A percentile compares a stretch with the other conserved stretches of the same genome.
Conservation (phyloP, 768 basidiomycete species). For the Tubosaeta sp. region DNA sequence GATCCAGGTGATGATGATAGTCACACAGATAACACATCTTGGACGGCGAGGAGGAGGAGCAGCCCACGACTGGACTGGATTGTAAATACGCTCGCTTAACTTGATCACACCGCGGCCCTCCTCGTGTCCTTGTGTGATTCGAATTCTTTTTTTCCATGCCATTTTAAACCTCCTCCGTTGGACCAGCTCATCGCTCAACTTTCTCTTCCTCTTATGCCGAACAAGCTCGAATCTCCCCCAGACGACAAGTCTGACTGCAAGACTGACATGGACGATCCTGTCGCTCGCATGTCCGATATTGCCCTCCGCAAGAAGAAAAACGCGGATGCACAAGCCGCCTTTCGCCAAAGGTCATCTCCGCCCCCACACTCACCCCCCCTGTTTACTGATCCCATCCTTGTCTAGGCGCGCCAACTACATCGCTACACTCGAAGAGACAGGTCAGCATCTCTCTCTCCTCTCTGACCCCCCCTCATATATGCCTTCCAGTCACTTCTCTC, state of each 20-base stretch:
- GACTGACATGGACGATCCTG: constrained; percentile 32
- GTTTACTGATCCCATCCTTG: constrained; percentile 21
- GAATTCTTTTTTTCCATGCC: constrained; percentile 62
- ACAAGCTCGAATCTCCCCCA: constrained; percentile 31
- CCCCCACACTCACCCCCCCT: background rate
- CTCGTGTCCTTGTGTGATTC: constrained; percentile 59
- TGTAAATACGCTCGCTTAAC: constrained; percentile 37
- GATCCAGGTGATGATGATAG: constrained; percentile 19
- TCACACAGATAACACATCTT: background rate
- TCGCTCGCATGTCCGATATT: constrained; percentile 54
- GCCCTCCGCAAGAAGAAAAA: constrained; percentile 84
- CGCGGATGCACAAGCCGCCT: constrained; percentile 85
- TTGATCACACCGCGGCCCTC: constrained; percentile 42
- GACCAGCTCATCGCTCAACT: constrained; percentile 8
- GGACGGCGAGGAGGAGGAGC: background rate
- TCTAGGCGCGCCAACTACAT: constrained; percentile 74
- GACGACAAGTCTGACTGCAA: constrained; percentile 37
- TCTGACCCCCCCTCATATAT: constrained; percentile 6
- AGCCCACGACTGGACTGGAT: constrained; percentile 29
- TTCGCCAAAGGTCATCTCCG: constrained; percentile 51
- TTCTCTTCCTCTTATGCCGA: constrained; percentile 21
- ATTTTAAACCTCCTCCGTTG: constrained; percentile 46
- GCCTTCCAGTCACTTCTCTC: constrained; percentile 63
- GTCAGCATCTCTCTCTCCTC: constrained; percentile 25
- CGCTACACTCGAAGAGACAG: constrained; percentile 81